Conservation (phyloP, 1,139 yeast genomes). For the Casaregolazyma suthepensis region DNA sequence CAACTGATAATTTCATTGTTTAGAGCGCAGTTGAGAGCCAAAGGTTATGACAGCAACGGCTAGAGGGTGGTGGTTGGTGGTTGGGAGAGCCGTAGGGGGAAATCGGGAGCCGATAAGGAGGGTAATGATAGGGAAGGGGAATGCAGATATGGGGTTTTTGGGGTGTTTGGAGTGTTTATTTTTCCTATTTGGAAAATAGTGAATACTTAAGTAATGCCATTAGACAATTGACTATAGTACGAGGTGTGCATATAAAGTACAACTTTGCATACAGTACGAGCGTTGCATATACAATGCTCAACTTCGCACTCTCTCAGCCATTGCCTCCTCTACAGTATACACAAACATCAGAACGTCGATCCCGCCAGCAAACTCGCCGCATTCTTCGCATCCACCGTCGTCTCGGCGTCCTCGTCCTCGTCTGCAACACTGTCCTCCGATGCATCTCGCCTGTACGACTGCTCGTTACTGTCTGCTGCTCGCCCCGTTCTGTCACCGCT, state of each 20-base stretch:
- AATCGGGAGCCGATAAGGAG: neutral
- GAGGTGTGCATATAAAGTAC: too few species aligned
- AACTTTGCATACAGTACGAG: too few species aligned
- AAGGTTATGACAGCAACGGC: neutral
- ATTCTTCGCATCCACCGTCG: constrained; percentile 64
- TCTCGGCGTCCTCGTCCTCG: constrained; percentile 26
- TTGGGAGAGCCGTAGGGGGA: neutral
- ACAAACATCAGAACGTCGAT: constrained; percentile 51
- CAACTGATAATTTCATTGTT: neutral
- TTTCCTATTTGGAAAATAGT: too few species aligned
- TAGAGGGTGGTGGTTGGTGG: neutral
- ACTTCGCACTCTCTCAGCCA: too few species aligned
- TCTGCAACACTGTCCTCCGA: constrained; percentile 11
- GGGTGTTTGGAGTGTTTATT: too few species aligned
- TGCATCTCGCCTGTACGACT: constrained; percentile 3
- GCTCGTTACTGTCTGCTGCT: constrained; percentile 30
- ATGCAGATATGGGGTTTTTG: too few species aligned
- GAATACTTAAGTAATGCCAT: too few species aligned
- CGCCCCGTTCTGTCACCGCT: constrained; percentile 42
- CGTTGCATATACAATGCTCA: too few species aligned
- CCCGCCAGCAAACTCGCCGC: constrained; percentile 79
- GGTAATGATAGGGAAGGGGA: too few species aligned
- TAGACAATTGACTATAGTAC: too few species aligned
- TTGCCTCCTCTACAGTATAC: too few species aligned
- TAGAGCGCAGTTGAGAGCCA: neutral